These are phyloP conservation scores for Vitis vinifera DNA, from an alignment of 164 flowering plant genomes.

Conservation along the genomic window ASM3070453v1 NC_081807.1:1353501-1354000, in stretches of 20 bases:
- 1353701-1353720: constrained; percentile 65
- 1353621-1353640: constrained; percentile 31
- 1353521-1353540: constrained; percentile 77
- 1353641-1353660: constrained; percentile 73
- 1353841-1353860: constrained; percentile 55
- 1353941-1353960: constrained; percentile 70
- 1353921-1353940: constrained; percentile 69
- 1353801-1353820: constrained; percentile 82
- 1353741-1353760: constrained; percentile 61
- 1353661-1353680: constrained; percentile 82
- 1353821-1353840: constrained; percentile 83
- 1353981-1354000: constrained; percentile 56
- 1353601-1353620: background rate
- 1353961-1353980: constrained; percentile 53
- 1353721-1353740: constrained; percentile 71
- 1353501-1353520: constrained; percentile 50
- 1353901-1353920: constrained; percentile 43
- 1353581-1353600: background rate
- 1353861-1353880: constrained; percentile 41
- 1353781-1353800: constrained; percentile 71
- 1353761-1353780: constrained; percentile 80
- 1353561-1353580: too few relatives aligned
- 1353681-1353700: constrained; percentile 73
- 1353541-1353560: background rate
- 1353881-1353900: constrained; percentile 63